Base-by-base conservation (phyloP, 306 rosid genomes). In the Begonia peltatifolia region DNA sequence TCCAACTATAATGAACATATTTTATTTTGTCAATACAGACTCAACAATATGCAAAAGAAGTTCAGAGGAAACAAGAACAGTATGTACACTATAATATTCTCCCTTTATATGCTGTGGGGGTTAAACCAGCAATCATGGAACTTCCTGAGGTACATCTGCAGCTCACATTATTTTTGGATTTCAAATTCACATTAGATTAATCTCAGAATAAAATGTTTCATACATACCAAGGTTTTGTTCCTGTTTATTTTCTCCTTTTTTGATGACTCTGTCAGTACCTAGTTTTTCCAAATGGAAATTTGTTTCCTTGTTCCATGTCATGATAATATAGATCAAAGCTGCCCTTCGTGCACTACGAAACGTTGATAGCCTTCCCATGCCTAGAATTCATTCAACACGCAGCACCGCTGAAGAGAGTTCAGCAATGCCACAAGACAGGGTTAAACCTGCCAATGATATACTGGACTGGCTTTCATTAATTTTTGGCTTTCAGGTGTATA, bases 401-500 rank as follows among this genome's bases (percentile, higher is more conserved):
- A 59, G 42, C 11, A 65, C 52, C 38, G 66, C 72, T 44, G 58
- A 46, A 50, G 84, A 67, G 54, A 75, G 63, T 67, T 59, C 72
- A 42, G 44, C 68, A 35, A 41, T 42, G 56, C 73, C 73, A 42
- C 63, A 54, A 43, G 83, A 80, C 67, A 72, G 87, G 66, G 68
- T 67, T 73, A 70, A 66, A 65, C 63, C 77, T 57, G 84, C 81
- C 66, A 80, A 67, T 58, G 99, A 90, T 60, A 71, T 86, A 72
- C 99, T 86, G 59, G 94, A 83, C 71, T 90, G 95, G 95, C 78
- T 90, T 60, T 68, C 94, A 43, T 71, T 71, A 23, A 62, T 79
- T 42, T 90, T 83, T 44, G 99, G 99, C 54, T 90, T 90, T 79
- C 99, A 90, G 99, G 99, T 86, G 72, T 11, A 15, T 67, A 13